Evolutionary conservation across 148 eudicot genomes (phyloP).

Genomic region (Rheum nobile): DNA sequence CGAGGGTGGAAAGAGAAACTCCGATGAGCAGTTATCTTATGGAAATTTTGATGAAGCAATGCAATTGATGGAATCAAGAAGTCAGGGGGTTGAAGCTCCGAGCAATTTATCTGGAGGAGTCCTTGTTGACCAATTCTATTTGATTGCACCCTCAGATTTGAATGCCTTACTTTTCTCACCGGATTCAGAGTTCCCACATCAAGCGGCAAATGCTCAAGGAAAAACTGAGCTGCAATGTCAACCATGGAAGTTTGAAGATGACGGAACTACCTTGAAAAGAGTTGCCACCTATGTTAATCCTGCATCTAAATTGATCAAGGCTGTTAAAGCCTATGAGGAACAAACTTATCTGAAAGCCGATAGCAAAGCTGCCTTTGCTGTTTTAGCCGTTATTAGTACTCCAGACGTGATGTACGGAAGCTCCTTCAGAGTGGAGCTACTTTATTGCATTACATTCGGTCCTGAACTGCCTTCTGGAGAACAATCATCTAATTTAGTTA

Average conservation of each 20-base stretch:
- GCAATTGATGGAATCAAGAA: conserved; percentile 36
- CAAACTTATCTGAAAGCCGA: conserved; percentile 75
- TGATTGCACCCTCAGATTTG: conserved; percentile 41
- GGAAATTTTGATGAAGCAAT: conserved; percentile 51
- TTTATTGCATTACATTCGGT: conserved; percentile 73
- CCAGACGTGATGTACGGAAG: conserved; percentile 89
- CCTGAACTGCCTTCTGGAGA: conserved; percentile 82
- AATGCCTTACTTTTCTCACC: conserved; percentile 70
- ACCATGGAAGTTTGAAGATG: conserved; percentile 59
- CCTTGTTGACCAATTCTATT: conserved; percentile 55
- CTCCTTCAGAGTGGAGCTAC: conserved; percentile 57
- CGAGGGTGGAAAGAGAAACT: conserved; percentile 15
- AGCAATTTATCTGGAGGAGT: conserved; percentile 58
- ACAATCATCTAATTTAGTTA: conserved; percentile 46
- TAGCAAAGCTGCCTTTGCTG: conserved; percentile 55
- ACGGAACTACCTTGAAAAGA: conserved; percentile 39
- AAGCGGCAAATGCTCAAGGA: conserved; percentile 38
- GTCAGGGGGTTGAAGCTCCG: conserved; percentile 49
- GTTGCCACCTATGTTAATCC: conserved; percentile 48
- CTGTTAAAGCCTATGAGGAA: conserved; percentile 73
- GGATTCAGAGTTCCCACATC: conserved; percentile 40
- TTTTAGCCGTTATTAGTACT: conserved; percentile 56
- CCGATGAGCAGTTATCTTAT: conserved; percentile 24
- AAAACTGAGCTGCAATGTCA: conserved; percentile 48
- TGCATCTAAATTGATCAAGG: conserved; percentile 54